phyloP scores from a whole-genome alignment of 805 yeast genomes.

The Cyberlindnera veronae region DNA sequence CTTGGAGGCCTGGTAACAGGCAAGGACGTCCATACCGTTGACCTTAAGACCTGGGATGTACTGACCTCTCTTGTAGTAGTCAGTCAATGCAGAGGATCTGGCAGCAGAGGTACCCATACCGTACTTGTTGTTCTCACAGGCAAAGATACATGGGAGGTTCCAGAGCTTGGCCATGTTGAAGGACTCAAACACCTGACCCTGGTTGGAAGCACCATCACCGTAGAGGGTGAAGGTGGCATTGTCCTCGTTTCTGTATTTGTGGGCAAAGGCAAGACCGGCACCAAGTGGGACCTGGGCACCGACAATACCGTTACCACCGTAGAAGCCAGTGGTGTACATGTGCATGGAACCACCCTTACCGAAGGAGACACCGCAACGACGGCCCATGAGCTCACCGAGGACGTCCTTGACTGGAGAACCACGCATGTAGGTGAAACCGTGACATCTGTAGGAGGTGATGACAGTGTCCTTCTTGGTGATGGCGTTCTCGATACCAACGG shows the following conservation, averaged over 20 bases:
- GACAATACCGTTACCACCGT: slow-evolving; percentile 99
- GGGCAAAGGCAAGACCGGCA: slow-evolving; percentile 97
- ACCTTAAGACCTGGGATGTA: slow-evolving; percentile 98
- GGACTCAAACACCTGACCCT: slow-evolving; percentile 97
- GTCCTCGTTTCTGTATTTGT: slow-evolving; percentile 81
- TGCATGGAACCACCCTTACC: slow-evolving; percentile 99
- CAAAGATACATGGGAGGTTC: slow-evolving; percentile 91
- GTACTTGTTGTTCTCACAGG: slow-evolving; percentile 98
- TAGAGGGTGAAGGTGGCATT: slow-evolving; percentile 84
- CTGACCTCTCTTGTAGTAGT: slow-evolving; percentile 98
- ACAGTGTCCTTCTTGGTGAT: slow-evolving; percentile 80
- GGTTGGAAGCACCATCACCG: slow-evolving; percentile 99
- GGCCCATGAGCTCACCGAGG: slow-evolving; percentile 95
- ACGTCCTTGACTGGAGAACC: slow-evolving; percentile 90
- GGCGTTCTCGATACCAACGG: slow-evolving; percentile 97
- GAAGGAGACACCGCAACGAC: slow-evolving; percentile 88
- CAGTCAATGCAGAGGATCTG: slow-evolving; percentile 94
- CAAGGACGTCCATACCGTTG: slow-evolving; percentile 97
- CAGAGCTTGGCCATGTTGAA: slow-evolving; percentile 99
- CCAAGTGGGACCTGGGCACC: slow-evolving; percentile 99
- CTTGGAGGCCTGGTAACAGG: slow-evolving; percentile 92
- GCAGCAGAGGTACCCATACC: slow-evolving; percentile 99
- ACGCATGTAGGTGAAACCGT: slow-evolving; percentile 96
- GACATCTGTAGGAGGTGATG: slow-evolving; percentile 98
- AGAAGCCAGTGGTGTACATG: slow-evolving; percentile 92